Evolutionary conservation across 768 basidiomycete species (phyloP), one percentile per base, ranked within the genome.

Genomic region (Arthromyces matolae): DNA sequence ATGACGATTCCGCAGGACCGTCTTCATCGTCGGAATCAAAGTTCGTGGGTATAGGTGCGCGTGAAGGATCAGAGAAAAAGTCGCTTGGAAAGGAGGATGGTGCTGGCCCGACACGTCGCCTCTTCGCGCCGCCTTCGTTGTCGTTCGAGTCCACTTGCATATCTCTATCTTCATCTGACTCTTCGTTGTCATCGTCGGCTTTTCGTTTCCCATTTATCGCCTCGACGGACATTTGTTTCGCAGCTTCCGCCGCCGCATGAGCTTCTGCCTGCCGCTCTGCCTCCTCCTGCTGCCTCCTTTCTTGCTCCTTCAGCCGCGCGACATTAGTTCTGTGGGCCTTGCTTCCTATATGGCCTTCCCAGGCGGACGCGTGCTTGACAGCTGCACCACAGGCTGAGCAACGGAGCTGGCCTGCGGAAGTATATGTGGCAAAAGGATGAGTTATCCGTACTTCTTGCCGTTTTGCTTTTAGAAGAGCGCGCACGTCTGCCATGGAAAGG

Each of bases 301-400:
- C 79, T 54, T 82, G 76, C 58, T 82, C 80, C 51, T 73, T 78
- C 35, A 82, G 59, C 14, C 78, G 77, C 9, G 73, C 72, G 14
- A 83, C 80, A 58, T 80, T 83, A 32, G 73, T 82, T 27, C 89
- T 80, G 61, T 93, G 89, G 1, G 66, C 66, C 67, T 92, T 92
- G 68, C 85, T 89, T 10, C 84, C 89, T 16, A 93, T 63, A 65
- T 93, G 89, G 18, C 89, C 88, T 50, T 89, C 82, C 89, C 89
- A 93, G n/a, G 86, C 85, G 20, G 85, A 80, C 3, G 86, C 77
- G 58, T 89, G 81, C 58, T 90, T 92, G 47, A 93, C 73, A 16
- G 66, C 48, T 9, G 70, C 75, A 1, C 73, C 73, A 59, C 89
- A 93, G 20, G 81, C 77, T 4, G 71, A 58, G 56, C 89, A 93